Conservation (phyloP, 345 rosid genomes). For the Eucalyptus globulus region DNA sequence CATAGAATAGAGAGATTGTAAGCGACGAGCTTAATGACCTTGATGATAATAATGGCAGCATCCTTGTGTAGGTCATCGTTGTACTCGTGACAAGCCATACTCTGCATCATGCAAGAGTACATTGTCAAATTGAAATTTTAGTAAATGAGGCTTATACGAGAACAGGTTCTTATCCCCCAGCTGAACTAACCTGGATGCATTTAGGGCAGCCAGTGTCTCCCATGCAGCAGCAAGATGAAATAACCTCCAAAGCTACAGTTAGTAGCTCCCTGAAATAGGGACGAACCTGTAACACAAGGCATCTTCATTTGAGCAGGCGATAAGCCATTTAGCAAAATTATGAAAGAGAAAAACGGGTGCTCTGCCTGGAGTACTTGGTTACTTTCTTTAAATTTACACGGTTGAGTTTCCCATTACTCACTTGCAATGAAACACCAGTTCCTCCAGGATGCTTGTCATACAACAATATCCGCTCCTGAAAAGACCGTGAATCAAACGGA, state of each 20-base stretch:
- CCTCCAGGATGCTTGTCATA: constrained; percentile 94
- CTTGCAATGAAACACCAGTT: constrained; percentile 81
- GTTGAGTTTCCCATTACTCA: not conserved
- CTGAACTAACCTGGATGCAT: constrained; percentile 54
- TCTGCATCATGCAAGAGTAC: constrained; percentile 20
- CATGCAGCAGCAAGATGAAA: constrained; percentile 49
- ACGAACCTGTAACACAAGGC: constrained; percentile 34
- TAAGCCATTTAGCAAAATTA: not conserved
- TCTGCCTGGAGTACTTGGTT: not conserved
- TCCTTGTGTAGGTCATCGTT: constrained; percentile 75
- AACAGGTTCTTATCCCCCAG: not conserved
- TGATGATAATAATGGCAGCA: constrained; percentile 63
- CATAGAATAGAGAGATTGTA: not conserved
- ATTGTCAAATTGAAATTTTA: not conserved
- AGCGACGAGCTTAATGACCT: constrained; percentile 17
- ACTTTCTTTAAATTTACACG: not conserved
- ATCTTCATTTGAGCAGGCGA: not conserved
- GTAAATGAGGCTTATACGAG: not conserved
- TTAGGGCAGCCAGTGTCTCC: constrained; percentile 68
- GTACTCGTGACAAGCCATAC: constrained; percentile 50
- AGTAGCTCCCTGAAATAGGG: constrained; percentile 69
- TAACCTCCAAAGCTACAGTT: constrained; percentile 56
- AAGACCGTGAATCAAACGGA: constrained; percentile 44
- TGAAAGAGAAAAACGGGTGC: not conserved
- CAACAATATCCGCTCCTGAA: constrained; percentile 63